Conservation (phyloP, 139 green algal species). For the Picocystis salinarum region DNA sequence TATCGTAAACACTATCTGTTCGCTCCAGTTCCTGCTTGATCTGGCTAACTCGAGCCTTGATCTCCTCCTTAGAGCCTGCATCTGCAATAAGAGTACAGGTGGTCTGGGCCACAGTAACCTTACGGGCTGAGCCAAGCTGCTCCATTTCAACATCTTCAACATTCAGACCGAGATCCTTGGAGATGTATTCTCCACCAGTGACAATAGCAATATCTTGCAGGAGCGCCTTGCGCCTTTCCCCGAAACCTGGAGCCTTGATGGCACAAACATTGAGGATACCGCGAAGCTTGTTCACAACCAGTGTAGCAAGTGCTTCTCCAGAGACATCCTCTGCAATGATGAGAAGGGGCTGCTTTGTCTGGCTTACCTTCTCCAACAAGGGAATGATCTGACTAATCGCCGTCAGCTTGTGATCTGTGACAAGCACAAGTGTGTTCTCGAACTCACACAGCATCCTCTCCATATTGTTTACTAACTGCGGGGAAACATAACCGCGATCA, state of each 20-base stretch:
- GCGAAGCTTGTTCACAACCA: slow-evolving; percentile 98
- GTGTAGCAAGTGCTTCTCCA: slow-evolving; percentile 83
- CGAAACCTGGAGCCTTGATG: slow-evolving; percentile 75
- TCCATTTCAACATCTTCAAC: slow-evolving; percentile 53
- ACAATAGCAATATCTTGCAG: slow-evolving; percentile 50
- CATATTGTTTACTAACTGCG: slow-evolving; percentile 88
- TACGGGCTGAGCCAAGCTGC: slow-evolving; percentile 79
- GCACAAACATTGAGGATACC: slow-evolving; percentile 80
- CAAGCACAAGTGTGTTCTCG: slow-evolving; percentile 73
- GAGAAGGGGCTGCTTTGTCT: slow-evolving; percentile 57
- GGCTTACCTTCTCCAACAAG: slow-evolving; percentile 2
- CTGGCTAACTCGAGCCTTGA: slow-evolving; percentile 74
- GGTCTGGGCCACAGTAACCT: slow-evolving; percentile 57
- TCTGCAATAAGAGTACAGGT: slow-evolving; percentile 87
- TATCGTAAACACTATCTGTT: slow-evolving; percentile 93
- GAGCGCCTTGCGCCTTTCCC: slow-evolving; percentile 65
- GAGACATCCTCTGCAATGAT: slow-evolving; percentile 94
- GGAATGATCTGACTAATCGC: slow-evolving; percentile 1
- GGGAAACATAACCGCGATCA: slow-evolving; percentile 91
- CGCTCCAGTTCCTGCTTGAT: slow-evolving; percentile 84
- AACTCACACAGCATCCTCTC: slow-evolving; percentile 79
- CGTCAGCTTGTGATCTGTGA: slow-evolving; percentile 84
- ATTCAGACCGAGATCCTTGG: slow-evolving; percentile 74
- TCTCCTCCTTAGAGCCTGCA: slow-evolving; percentile 83
- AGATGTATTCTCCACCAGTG: slow-evolving; percentile 84